Evolutionary conservation across 768 basidiomycete genomes (phyloP).

Genomic region (Naganishia vaughanmartiniae): DNA sequence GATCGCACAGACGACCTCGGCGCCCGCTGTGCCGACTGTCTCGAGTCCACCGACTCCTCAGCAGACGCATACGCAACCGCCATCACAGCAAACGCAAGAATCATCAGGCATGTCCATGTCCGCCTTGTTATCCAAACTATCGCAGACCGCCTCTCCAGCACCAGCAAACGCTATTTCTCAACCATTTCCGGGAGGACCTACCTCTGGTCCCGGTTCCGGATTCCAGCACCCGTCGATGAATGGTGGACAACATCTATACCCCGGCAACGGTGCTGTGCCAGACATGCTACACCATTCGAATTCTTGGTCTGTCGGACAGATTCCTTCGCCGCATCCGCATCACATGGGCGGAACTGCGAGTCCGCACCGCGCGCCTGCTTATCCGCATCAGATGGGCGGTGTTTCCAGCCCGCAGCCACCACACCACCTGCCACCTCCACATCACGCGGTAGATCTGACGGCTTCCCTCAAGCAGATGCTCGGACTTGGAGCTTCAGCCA

Average conservation of each 20-base stretch:
- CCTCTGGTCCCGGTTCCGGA: background rate
- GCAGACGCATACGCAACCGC: background rate
- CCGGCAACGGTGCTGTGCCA: background rate
- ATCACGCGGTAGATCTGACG: background rate
- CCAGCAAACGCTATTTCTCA: background rate
- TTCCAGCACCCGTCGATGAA: background rate
- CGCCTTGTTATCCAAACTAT: constrained; percentile 1
- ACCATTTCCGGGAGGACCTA: background rate
- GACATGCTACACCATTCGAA: background rate
- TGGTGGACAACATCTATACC: background rate
- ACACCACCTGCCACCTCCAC: background rate
- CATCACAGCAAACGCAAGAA: background rate
- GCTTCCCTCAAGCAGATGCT: constrained; percentile 14
- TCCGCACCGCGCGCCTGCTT: background rate
- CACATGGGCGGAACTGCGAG: background rate
- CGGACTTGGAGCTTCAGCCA: background rate
- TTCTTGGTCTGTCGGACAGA: background rate
- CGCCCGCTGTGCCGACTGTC: background rate
- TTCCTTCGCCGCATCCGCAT: background rate
- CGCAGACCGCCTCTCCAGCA: background rate
- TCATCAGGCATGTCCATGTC: constrained; percentile 20
- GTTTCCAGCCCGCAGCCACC: background rate
- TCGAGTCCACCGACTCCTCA: background rate
- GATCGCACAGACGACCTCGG: constrained; percentile 7
- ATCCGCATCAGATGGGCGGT: background rate